Evolutionary conservation across 148 eudicot genomes (phyloP).

Genomic region (Fallopia convolvulus): DNA sequence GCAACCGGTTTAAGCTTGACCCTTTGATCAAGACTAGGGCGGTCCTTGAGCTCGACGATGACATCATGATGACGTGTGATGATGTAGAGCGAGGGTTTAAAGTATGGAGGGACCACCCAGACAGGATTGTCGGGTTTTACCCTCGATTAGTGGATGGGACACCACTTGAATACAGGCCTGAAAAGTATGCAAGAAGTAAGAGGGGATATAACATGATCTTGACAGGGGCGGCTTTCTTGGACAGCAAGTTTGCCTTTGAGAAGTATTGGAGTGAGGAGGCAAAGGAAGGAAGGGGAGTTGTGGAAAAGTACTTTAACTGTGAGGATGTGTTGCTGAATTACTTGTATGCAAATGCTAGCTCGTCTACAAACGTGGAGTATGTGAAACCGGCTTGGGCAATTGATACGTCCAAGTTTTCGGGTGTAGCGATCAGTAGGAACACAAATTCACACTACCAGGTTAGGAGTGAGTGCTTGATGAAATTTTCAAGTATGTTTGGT

Average conservation of each 20-base stretch:
- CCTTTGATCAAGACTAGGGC: constrained; percentile 67
- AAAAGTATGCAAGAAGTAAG: constrained; percentile 64
- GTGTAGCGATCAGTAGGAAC: constrained; percentile 74
- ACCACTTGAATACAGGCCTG: constrained; percentile 56
- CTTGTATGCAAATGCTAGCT: constrained; percentile 72
- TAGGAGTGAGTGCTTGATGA: constrained; percentile 61
- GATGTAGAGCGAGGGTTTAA: constrained; percentile 84
- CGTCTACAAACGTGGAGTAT: constrained; percentile 53
- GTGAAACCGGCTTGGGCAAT: constrained; percentile 86
- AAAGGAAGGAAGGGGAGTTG: constrained; percentile 51
- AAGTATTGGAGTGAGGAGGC: constrained; percentile 87
- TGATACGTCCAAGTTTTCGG: constrained; percentile 78
- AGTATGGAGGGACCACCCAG: constrained; percentile 89
- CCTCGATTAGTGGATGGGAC: constrained; percentile 55
- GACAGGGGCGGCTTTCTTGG: constrained; percentile 92
- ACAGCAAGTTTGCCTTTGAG: constrained; percentile 42
- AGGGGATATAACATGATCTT: constrained; percentile 83
- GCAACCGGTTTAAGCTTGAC: constrained; percentile 78
- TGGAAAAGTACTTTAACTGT: constrained; percentile 69
- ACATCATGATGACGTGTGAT: constrained; percentile 87
- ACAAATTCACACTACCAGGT: constrained; percentile 63
- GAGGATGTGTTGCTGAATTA: constrained; percentile 92
- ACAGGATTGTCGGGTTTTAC: constrained; percentile 81
- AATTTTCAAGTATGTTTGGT: constrained; percentile 57
- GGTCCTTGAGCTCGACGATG: constrained; percentile 91